Percentiles rank a stretch among this genome's conserved stretches.
phyloP scores from a whole-genome alignment of 2,329 filamentous ascomycete species.

The Epichloe sylvatica region DNA sequence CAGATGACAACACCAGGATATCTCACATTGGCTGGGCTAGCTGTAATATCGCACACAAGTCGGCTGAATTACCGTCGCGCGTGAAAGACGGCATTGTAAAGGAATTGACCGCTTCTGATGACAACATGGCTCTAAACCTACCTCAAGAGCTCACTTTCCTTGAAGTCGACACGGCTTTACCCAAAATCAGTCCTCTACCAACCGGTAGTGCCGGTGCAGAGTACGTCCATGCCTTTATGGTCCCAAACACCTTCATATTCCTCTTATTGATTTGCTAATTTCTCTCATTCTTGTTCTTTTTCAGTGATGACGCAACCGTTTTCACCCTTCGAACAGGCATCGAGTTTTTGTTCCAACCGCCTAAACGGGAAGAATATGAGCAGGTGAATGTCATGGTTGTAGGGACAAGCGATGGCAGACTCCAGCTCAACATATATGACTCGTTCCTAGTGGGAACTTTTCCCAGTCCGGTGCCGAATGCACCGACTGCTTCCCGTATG shows the following conservation, averaged over 20 bases:
- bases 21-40: slow-evolving; percentile 41
- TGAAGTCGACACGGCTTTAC: slow-evolving; percentile 62
- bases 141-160: slow-evolving; percentile 59
- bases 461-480: slow-evolving; percentile 27
- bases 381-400: slow-evolving; percentile 68
- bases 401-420: slow-evolving; percentile 53
- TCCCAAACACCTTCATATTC: not conserved
- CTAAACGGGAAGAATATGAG: slow-evolving; percentile 51
- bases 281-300: not conserved
- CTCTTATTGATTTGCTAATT: slow-evolving; percentile 5
- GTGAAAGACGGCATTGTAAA: slow-evolving; percentile 7
- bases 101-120: slow-evolving; percentile 4
- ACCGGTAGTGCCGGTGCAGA: slow-evolving; percentile 43
- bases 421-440: slow-evolving; percentile 74
- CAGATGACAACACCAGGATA: slow-evolving; percentile 28
- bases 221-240: slow-evolving; percentile 28
- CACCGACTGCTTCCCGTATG: slow-evolving; percentile 20
- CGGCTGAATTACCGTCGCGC: slow-evolving; percentile 2
- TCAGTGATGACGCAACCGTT: slow-evolving; percentile 40
- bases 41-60: slow-evolving; percentile 25
- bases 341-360: slow-evolving; percentile 53
- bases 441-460: slow-evolving; percentile 67
- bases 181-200: slow-evolving; percentile 60
- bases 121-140: slow-evolving; percentile 34
- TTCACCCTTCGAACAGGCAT: slow-evolving; percentile 58